phyloP scores from a whole-genome alignment of 805 yeast species.

The Grigorovia yakushimaensis region DNA sequence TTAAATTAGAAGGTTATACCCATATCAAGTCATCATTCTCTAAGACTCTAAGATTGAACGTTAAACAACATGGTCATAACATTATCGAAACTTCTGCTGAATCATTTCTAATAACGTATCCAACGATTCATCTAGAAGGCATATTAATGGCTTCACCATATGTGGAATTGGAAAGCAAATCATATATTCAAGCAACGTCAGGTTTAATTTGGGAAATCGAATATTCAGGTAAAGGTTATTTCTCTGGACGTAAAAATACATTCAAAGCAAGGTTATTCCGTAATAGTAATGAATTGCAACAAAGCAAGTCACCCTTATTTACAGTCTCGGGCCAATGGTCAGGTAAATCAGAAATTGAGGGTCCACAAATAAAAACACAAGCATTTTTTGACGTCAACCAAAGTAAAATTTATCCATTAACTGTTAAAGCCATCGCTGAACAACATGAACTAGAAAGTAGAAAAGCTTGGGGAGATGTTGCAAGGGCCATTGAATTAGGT shows the following conservation, averaged over 20 bases:
- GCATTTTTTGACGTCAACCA: conserved; percentile 55
- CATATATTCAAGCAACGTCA: conserved; percentile 69
- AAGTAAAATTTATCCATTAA: conserved; percentile 42
- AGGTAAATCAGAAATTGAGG: conserved; percentile 52
- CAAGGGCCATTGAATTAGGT: conserved; percentile 70
- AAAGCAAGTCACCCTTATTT: conserved; percentile 55
- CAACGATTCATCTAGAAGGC: conserved; percentile 92
- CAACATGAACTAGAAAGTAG: conserved; percentile 79
- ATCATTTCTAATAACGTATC: conserved; percentile 68
- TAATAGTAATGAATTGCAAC: conserved; percentile 39
- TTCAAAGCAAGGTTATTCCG: conserved; percentile 76
- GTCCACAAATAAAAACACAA: conserved; percentile 37
- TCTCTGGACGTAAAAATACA: conserved; percentile 89
- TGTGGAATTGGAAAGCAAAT: conserved; percentile 84
- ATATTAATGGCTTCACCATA: conserved; percentile 83
- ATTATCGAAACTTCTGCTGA: conserved; percentile 58
- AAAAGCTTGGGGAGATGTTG: conserved; percentile 83
- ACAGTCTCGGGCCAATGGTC: conserved; percentile 93
- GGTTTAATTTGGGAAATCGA: conserved; percentile 71
- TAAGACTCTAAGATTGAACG: conserved; percentile 62
- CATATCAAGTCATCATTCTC: conserved; percentile 79
- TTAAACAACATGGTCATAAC: conserved; percentile 90
- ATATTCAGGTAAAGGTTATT: conserved; percentile 88
- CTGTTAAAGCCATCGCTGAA: conserved; percentile 71
- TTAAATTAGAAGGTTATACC: conserved; percentile 76